Percentiles rank a stretch among this genome's conserved stretches.
Conservation (phyloP, 352 stramenopile genomes). For the Globisporangium megalacanthum region DNA sequence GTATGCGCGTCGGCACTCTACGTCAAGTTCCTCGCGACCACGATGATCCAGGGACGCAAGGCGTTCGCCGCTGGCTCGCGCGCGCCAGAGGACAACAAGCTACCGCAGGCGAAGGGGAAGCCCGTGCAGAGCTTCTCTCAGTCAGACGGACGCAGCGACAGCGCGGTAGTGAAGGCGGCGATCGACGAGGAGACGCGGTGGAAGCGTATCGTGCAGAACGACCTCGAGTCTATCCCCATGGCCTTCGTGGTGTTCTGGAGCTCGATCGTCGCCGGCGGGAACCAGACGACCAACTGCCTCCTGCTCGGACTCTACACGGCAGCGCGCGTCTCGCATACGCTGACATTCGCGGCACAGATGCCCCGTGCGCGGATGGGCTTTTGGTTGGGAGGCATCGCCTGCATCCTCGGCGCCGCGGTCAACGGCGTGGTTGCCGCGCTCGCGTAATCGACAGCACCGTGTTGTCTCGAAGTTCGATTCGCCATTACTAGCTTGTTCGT, state of each 20-base stretch:
- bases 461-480: too few relatives aligned
- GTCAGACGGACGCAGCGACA: slow-evolving; percentile 7
- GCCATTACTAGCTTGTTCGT: too few relatives aligned
- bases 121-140: slow-evolving; percentile 21
- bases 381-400: too few relatives aligned
- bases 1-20: slow-evolving; percentile 51
- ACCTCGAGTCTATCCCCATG: slow-evolving; percentile 41
- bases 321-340: slow-evolving; percentile 28
- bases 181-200: slow-evolving; percentile 19
- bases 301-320: slow-evolving; percentile 32
- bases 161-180: slow-evolving; percentile 9
- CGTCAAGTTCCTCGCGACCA: slow-evolving; percentile 61
- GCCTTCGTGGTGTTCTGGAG: slow-evolving; percentile 29
- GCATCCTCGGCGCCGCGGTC: too few relatives aligned
- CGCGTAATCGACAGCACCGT: not conserved
- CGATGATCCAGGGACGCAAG: slow-evolving; percentile 44
- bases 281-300: slow-evolving; percentile 17
- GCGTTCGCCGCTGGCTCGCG: slow-evolving; percentile 44
- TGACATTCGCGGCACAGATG: too few relatives aligned
- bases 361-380: too few relatives aligned
- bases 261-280: slow-evolving; percentile 27
- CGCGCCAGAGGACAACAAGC: slow-evolving; percentile 42
- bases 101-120: slow-evolving; percentile 19
- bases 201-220: slow-evolving; percentile 40
- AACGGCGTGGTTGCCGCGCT: too few relatives aligned